Base-by-base conservation (phyloP, 2,329 filamentous ascomycete species). In the Hymenoscyphus fraxineus region DNA sequence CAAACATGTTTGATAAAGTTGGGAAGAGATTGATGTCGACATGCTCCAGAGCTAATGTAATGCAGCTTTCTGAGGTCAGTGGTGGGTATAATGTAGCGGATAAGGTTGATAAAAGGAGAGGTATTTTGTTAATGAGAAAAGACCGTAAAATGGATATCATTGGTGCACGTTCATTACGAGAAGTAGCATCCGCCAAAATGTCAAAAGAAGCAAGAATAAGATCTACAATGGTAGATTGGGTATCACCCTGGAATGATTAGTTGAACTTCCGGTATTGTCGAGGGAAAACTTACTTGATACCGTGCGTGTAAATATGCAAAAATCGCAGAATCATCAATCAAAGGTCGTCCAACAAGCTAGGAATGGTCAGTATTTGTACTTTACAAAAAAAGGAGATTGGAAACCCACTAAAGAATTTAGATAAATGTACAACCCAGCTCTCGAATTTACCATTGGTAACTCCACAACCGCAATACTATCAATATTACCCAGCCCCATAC, bases 171-270 rank as follows among this genome's bases (percentile, higher is more conserved):
- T 89, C 85, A 57, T 81, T 84, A 44, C 90, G 86, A 70, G 95
- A 91, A 67, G 94, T 90, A 5, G 90, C 90, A 72, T 96, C 96
- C 41, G 93, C 91, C 16, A 99, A 81, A 5, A 96, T 84, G 71
- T 98, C 93, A 73, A 99, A 98, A 0, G 93, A 88, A 1, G 93
- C 92, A 10, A 94, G 84, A 54, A 98, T 90, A 1, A 98, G 81
- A 71, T 97, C 93, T 62, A 92, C 86, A 0, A 91, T 87, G 56
- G 92, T 87, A 13, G 85, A 83, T 76, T 94, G 90, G 54, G 90
- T 83, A 71, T 97, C 90, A 47, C 89, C 90, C 84, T 93, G 62
- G 4, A 12, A 10, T 1, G 16, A 61, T 81, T 57, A 80, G 76
- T 27, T 61, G 65, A 32, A 5, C 22, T 31, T 60, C 31, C 27